These are phyloP conservation scores for Cyberlindnera americana DNA, from an alignment of 805 yeast species.

Conservation along the genomic window DNA sequence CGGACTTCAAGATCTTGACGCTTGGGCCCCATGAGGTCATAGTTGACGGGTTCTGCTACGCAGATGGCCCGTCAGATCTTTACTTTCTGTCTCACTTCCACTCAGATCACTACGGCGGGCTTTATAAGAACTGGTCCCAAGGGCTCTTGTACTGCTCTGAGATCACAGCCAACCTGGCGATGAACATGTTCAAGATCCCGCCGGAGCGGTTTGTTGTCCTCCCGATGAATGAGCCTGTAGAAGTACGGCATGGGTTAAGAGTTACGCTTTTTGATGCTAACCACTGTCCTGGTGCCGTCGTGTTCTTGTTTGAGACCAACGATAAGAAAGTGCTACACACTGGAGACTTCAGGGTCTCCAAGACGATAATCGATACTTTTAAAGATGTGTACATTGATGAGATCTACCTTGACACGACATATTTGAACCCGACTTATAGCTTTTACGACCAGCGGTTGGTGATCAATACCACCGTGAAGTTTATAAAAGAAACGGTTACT, in stretches of 20 bases:
- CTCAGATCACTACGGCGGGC: conserved; percentile 90
- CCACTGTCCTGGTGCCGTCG: conserved; percentile 95
- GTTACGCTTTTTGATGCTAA: conserved; percentile 79
- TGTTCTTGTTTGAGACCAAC: conserved; percentile 59
- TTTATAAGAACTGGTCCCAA: conserved; percentile 70
- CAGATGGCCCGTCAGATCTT: conserved; percentile 41
- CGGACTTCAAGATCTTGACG: conserved; percentile 48
- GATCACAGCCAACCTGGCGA: conserved; percentile 42
- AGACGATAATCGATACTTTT: conserved; percentile 32
- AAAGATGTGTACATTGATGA: conserved; percentile 41
- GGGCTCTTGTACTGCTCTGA: conserved; percentile 71
- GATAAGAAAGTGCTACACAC: conserved; percentile 61
- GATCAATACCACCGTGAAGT: conserved; percentile 50
- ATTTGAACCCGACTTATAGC: conserved; percentile 65
- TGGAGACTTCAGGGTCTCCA: conserved; percentile 85
- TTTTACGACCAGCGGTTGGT: conserved; percentile 79
- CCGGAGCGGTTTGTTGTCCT: conserved; percentile 38
- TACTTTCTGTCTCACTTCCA: conserved; percentile 84
- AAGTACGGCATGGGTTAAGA: conserved; percentile 35
- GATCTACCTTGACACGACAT: conserved; percentile 88
- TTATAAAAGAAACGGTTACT: conserved; percentile 31
- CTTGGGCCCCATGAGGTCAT: conserved; percentile 43
- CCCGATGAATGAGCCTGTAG: conserved; percentile 32
- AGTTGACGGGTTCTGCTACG: conserved; percentile 65
- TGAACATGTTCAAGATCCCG: conserved; percentile 56